phyloP scores from a whole-genome alignment of 306 rosid genomes.

The Erythrophleum fordii region DNA sequence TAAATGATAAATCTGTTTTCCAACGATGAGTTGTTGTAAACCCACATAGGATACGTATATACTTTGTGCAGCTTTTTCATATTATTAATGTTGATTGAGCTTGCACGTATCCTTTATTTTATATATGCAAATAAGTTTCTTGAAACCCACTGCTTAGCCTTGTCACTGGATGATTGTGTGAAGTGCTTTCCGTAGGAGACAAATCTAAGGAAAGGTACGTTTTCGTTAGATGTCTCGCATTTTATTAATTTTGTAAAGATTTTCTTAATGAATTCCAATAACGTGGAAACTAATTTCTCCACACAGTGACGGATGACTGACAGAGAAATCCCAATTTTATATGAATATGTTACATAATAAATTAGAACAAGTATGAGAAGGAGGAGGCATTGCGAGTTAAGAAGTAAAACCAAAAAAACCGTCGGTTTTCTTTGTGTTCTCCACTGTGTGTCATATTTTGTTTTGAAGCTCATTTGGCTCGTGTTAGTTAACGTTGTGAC shows the following conservation, averaged over 20 bases:
- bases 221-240: slow-evolving; percentile 1
- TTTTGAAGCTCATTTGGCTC: not conserved
- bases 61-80: slow-evolving; percentile 26
- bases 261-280: slow-evolving; percentile 33
- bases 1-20: not conserved
- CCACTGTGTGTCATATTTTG: not conserved
- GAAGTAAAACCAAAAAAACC: slow-evolving; percentile 35
- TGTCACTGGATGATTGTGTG: slow-evolving; percentile 33
- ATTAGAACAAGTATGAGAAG: not conserved
- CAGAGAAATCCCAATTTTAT: not conserved
- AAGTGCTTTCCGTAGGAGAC: slow-evolving; percentile 32
- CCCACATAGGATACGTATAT: slow-evolving; percentile 19
- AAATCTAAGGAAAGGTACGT: slow-evolving; percentile 32
- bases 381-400: not conserved
- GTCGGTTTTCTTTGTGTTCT: slow-evolving; percentile 27
- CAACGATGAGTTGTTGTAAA: not conserved
- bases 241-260: not conserved
- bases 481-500: not conserved
- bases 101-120: slow-evolving; percentile 13
- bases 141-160: slow-evolving; percentile 13
- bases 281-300: slow-evolving; percentile 24
- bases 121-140: not conserved
- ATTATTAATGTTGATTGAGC: slow-evolving; percentile 19
- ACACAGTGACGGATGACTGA: slow-evolving; percentile 14
- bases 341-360: slow-evolving; percentile 3